These are phyloP conservation scores for Nigrospora osmanthi DNA, from an alignment of 2,329 filamentous ascomycete genomes.

Conservation along the genomic window DNA sequence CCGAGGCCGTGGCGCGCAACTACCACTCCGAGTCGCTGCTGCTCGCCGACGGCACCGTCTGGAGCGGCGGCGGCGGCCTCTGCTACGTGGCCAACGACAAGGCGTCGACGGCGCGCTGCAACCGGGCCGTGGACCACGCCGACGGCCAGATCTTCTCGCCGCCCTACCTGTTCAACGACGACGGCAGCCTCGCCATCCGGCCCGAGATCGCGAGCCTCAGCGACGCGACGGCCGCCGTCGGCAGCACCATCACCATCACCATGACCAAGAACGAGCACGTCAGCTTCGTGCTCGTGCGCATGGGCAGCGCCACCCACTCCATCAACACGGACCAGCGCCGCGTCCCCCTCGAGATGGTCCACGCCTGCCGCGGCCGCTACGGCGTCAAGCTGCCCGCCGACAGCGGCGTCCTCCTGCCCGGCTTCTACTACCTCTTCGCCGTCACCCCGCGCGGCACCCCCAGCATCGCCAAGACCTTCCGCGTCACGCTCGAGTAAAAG, in stretches of 20 bases:
- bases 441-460: constrained; percentile 35
- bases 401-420: constrained; percentile 40
- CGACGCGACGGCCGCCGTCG: constrained; percentile 17
- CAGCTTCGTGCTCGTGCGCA: constrained; percentile 36
- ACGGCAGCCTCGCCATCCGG: constrained; percentile 29
- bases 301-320: constrained; percentile 43
- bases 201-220: constrained; percentile 31
- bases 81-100: constrained; percentile 29
- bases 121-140: constrained; percentile 38
- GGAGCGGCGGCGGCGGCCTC: constrained; percentile 44
- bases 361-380: constrained; percentile 22
- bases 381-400: constrained; percentile 35
- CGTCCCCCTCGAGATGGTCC: constrained; percentile 29
- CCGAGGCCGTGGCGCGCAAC: constrained; percentile 31
- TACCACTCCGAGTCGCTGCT: constrained; percentile 44
- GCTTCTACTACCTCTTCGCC: constrained; percentile 47
- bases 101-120: constrained; percentile 12
- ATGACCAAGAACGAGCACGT: constrained; percentile 12
- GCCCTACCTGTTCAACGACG: constrained; percentile 41
- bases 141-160: constrained; percentile 49
- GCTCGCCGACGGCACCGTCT: constrained; percentile 40
- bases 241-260: constrained; percentile 16
- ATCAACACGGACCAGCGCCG: constrained; percentile 52
- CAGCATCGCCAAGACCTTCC: constrained; percentile 34
- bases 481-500: constrained; percentile 7